Base-by-base conservation (phyloP, 2,329 filamentous ascomycete genomes). In the Canariomyces notabilis region DNA sequence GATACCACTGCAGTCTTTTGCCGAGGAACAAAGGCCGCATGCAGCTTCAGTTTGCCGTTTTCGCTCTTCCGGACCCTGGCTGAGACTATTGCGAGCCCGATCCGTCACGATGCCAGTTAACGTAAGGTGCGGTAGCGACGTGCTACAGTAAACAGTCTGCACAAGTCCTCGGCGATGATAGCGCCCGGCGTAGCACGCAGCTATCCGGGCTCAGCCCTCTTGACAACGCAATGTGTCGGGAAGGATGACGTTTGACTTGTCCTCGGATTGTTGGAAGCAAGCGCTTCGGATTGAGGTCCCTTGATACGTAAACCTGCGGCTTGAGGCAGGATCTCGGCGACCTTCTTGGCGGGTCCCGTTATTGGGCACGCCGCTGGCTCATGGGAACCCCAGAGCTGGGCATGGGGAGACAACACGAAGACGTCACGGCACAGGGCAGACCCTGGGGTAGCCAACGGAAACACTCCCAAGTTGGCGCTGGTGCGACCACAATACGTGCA, bases 401-500 rank as follows among this genome's bases (percentile, higher is more conserved):
- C 22, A 6, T 26, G 22, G 22, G 22, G 6, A 8, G 14, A 29
- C 9, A 29, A 9, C 9, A 40, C 42, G n/a, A n/a, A 40, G 54
- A 56, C 54, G 54, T 56, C 54, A 56, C 54, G 47, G n/a, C 32
- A 29, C 45, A 42, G 39, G 46, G 46, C 48, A 41, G 42, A 33
- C n/a, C n/a, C n/a, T 42, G 41, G 44, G 34, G 42, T 50, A 47
- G 37, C 39, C 52, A 53, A 54, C 52, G 31, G 50, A 41, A 43
- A 36, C 44, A 33, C 21, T 12, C 42, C 36, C 29, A 35, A 37
- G n/a, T 31, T 14, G 12, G 18, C n/a, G 42, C 20, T 40, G 33
- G 40, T 26, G n/a, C n/a, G n/a, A n/a, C n/a, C n/a, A 26, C 22
- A 26, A 22, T 16, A 39, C 16, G 11, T 35, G 39, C 36, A 31